Base-by-base conservation (phyloP, 2,329 filamentous ascomycete species). In the Beauveria rudraprayagi region DNA sequence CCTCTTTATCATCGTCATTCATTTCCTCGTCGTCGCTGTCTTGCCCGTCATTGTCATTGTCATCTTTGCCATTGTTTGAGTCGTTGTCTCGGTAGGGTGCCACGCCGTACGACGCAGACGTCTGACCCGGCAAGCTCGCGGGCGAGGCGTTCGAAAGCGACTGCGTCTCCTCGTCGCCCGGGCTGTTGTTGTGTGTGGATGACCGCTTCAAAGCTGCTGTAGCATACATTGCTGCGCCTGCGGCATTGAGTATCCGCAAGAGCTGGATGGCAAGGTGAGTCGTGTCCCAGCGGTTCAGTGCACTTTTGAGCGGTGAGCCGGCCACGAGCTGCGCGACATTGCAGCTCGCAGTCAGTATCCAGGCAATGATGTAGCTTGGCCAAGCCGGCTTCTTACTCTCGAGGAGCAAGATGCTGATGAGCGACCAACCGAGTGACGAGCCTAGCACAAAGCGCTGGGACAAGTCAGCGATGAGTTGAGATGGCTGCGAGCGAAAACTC, bases 1-100 rank as follows among this genome's bases (percentile, higher is more conserved):
- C 62, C n/a, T 65, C 65, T 24, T 66, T 66, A 7, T 67, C 64
- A 11, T 66, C 63, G 3, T 56, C 70, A 5, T 24, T 59, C 16
- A 63, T 56, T 8, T 57, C 61, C 11, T 64, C 62, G 2, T 61
- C 22, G n/a, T 62, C 60, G 11, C 22, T 56, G 26, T 24, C 62
- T 6, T 48, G 56, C 9, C 63, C 62, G 2, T 61, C 26, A 22
- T 61, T 57, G 16, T 26, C 58, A 26, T 59, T 57, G 16, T 26
- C 58, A 26, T 59, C 53, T 43, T 58, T 57, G 30, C 43, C 48
- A 16, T 40, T 10, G 22, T 62, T 41, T 34, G 30, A 34, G 10
- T 48, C 28, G 14, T 54, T 26, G 14, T 44, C 44, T 44, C 46
- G 37, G 26, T 61, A 54, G 4, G 28, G 51, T 22, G 34, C n/a